These are phyloP conservation scores for Apiospora sp. DNA, from an alignment of 2,329 filamentous ascomycete genomes.

Conservation along the genomic window DNA sequence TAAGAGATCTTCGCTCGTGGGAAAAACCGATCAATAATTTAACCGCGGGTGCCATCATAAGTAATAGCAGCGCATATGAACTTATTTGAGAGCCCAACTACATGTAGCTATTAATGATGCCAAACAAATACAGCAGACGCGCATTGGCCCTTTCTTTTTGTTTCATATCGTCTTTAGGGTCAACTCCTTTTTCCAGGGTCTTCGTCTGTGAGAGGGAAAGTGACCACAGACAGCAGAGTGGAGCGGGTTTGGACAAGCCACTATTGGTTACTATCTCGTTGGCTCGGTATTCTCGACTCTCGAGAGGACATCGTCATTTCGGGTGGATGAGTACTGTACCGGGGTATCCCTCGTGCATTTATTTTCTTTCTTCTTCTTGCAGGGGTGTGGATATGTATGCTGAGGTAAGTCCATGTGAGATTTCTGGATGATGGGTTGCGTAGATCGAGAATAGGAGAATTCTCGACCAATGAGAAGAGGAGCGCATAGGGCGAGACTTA, in stretches of 20 bases:
- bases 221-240: not conserved
- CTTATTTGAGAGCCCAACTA: not conserved
- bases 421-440: not conserved
- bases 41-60: not conserved
- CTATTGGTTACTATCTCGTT: not conserved
- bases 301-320: constrained; percentile 15
- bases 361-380: not conserved
- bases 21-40: not conserved
- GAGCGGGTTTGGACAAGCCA: not conserved
- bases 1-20: not conserved
- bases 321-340: not conserved
- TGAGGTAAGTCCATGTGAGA: not conserved
- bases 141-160: constrained; percentile 8
- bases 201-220: not conserved
- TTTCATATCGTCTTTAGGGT: not conserved
- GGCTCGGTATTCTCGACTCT: not conserved
- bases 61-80: not conserved
- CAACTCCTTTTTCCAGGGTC: constrained; percentile 8
- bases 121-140: not conserved
- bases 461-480: not conserved
- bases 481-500: constrained; percentile 5
- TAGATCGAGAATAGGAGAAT: not conserved
- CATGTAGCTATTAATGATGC: not conserved
- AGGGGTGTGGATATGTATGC: constrained; percentile 2
- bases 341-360: not conserved